phyloP scores from a whole-genome alignment of 1,284 basidiomycete genomes.

The Polyporus tsugae region DNA sequence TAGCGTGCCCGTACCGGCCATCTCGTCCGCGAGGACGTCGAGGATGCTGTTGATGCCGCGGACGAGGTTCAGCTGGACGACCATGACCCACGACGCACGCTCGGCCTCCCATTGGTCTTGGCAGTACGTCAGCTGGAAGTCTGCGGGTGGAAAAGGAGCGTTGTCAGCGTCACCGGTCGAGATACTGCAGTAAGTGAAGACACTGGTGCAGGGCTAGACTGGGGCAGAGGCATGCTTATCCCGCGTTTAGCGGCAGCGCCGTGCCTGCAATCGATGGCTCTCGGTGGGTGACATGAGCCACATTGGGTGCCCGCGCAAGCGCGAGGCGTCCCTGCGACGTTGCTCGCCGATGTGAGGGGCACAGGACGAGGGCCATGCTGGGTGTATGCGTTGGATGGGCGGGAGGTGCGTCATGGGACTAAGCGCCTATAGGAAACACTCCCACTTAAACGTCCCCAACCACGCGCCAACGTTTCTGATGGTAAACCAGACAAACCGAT shows the following conservation, averaged over 20 bases:
- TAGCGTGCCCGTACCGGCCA: slow-evolving; percentile 43
- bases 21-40: slow-evolving; percentile 62
- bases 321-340: neutral
- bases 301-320: neutral
- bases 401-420: neutral
- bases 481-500: neutral
- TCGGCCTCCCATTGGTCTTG: slow-evolving; percentile 72
- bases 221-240: neutral
- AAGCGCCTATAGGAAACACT: neutral
- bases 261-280: too few species aligned
- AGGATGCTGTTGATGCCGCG: slow-evolving; percentile 71
- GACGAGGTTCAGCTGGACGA: slow-evolving; percentile 80
- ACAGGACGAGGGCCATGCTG: neutral
- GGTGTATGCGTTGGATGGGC: neutral
- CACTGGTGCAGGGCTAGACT: too few species aligned
- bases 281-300: too few species aligned
- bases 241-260: too few species aligned
- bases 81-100: slow-evolving; percentile 72
- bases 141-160: slow-evolving; percentile 41
- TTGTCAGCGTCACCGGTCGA: neutral
- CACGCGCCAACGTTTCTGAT: neutral
- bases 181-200: neutral
- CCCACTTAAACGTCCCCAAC: neutral
- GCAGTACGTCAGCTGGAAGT: slow-evolving; percentile 78
- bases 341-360: neutral